Base-by-base conservation (phyloP, 805 yeast genomes). In the Saturnispora sanitii region DNA sequence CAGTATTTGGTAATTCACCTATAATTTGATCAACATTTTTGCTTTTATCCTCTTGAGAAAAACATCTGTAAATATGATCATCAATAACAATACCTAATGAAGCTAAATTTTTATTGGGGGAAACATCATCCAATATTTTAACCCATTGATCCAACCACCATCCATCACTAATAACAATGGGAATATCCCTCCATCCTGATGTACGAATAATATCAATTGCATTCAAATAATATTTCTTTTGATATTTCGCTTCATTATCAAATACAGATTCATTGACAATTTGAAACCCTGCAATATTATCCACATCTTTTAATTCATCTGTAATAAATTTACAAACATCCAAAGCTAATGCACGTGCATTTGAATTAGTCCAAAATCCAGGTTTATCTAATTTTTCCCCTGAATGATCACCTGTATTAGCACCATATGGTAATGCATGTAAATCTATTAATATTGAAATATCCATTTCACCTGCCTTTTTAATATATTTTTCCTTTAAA, bases 361-460 rank as follows among this genome's bases (percentile, higher is more conserved):
- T 52, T 27, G 59, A 50, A 33, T 64, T 57, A 31, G 49, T 52
- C 88, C 94, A 86, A 50, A 85, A 79, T 9, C 68, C 82, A 2
- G 90, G 77, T 33, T 64, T 54, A 3, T 70, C 70, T 35, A 77
- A 64, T 39, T 61, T 42, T 38, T 77, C 79, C 8, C 97, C 97
- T 50, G 90, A 77, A 57, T 88, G 96, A 37, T 79, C 84, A 25
- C 79, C 82, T 1, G 77, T 71, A 54, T 92, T 90, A 19, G 96
- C 96, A 28, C 96, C 96, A 12, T 85, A 86, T 4, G 96, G 96
- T 8, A 90, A 60, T 0, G 82, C 96, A 60, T 92, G 97, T 33
- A 90, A 52, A 59, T 90, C 97, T 13, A 90, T 71, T 40, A 90
- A 52, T 1, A 90, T 77, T 11, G 86, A 82, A 43, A 90, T 90